These are phyloP conservation scores for Ascochyta pisi DNA, from an alignment of 2,329 filamentous ascomycete genomes.

Conservation along the genomic window DNA sequence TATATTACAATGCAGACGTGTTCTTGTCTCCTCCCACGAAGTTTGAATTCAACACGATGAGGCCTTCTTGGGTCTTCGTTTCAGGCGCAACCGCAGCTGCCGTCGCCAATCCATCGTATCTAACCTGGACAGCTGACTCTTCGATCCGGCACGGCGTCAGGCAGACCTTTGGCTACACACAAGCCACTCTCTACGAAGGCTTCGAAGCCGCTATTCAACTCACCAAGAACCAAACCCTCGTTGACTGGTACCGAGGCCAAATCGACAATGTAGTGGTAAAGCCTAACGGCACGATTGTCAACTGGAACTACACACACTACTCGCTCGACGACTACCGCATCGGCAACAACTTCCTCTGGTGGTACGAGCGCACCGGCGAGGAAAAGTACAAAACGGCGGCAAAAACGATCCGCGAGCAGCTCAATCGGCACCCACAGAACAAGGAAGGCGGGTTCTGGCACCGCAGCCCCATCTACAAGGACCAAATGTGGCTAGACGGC, in stretches of 20 bases:
- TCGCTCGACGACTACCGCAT: slow-evolving; percentile 58
- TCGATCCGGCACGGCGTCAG: slow-evolving; percentile 5
- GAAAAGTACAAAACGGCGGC: slow-evolving; percentile 57
- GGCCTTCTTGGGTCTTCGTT: background rate
- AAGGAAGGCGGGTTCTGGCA: slow-evolving; percentile 61
- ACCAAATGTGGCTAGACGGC: slow-evolving; percentile 64
- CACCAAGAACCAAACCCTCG: slow-evolving; percentile 52
- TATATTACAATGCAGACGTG: background rate
- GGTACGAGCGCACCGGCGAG: slow-evolving; percentile 45
- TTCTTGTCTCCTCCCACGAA: background rate
- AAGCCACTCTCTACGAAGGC: slow-evolving; percentile 48
- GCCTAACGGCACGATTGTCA: slow-evolving; percentile 52
- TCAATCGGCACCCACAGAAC: slow-evolving; percentile 57
- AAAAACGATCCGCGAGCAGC: slow-evolving; percentile 51
- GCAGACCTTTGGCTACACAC: slow-evolving; percentile 10
- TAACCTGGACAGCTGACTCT: slow-evolving; percentile 7
- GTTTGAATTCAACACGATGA: background rate
- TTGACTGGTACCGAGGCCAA: slow-evolving; percentile 51
- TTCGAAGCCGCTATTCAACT: slow-evolving; percentile 53
- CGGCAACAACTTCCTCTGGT: slow-evolving; percentile 55
- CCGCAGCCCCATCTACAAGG: slow-evolving; percentile 50
- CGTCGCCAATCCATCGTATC: slow-evolving; percentile 8
- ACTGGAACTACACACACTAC: slow-evolving; percentile 55
- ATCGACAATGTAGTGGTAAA: slow-evolving; percentile 53
- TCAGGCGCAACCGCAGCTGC: slow-evolving; percentile 9